Evolutionary conservation across 768 basidiomycete genomes (phyloP).

Genomic region (Lactarius akahatsu): DNA sequence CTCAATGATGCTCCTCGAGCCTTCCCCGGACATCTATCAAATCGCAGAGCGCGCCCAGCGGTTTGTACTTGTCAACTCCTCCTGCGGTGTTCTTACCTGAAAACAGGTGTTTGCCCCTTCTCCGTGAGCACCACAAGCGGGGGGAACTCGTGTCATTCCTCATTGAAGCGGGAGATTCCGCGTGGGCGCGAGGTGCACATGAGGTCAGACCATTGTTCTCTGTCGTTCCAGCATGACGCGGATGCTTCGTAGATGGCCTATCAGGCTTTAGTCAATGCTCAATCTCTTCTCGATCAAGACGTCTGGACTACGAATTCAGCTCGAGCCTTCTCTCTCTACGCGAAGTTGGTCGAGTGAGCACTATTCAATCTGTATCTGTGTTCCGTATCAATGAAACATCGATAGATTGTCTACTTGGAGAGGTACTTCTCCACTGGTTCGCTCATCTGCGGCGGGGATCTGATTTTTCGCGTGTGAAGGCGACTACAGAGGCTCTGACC

Average conservation of each 20-base stretch:
- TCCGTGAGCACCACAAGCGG: conserved; percentile 59
- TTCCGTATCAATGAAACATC: conserved; percentile 8
- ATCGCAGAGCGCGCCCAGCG: conserved; percentile 69
- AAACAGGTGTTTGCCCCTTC: conserved; percentile 58
- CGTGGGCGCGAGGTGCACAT: conserved; percentile 70
- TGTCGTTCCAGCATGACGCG: background rate
- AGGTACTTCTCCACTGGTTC: conserved; percentile 38
- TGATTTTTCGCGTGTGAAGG: conserved; percentile 39
- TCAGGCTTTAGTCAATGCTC: conserved; percentile 60
- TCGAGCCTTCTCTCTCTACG: conserved; percentile 53
- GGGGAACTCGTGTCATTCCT: conserved; percentile 60
- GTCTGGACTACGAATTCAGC: conserved; percentile 51
- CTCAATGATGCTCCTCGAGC: conserved; percentile 67
- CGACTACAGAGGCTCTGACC: conserved; percentile 52
- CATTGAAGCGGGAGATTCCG: conserved; percentile 68
- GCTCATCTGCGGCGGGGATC: background rate
- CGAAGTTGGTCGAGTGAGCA: conserved; percentile 62
- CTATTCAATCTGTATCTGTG: background rate
- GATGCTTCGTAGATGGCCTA: conserved; percentile 50
- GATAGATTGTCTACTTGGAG: conserved; percentile 63
- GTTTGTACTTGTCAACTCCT: conserved; percentile 35
- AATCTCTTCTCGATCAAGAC: conserved; percentile 51
- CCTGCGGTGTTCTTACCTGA: conserved; percentile 3
- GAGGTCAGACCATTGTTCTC: conserved; percentile 46
- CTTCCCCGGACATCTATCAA: conserved; percentile 60